These are phyloP conservation scores for Crithidia sp. DNA, from an alignment of 208 protist genomes.

Conservation along the genomic window DNA sequence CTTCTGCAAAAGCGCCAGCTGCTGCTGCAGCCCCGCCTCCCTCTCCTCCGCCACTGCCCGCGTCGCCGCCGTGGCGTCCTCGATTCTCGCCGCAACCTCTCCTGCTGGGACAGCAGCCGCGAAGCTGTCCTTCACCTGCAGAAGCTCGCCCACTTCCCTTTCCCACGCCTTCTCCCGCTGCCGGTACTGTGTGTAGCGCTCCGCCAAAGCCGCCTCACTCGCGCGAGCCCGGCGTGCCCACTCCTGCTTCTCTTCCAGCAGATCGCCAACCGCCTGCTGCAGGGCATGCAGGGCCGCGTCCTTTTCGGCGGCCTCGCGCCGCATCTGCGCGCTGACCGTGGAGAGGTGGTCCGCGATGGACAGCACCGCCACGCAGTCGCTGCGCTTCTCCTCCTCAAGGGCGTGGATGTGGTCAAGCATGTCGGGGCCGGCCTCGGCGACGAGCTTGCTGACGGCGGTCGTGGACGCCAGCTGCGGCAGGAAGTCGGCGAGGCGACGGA, in stretches of 20 bases:
- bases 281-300: slow-evolving; percentile 10
- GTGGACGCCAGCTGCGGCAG: slow-evolving; percentile 21
- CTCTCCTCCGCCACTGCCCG: background rate
- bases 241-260: slow-evolving; percentile 32
- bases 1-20: slow-evolving; percentile 6
- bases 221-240: slow-evolving; percentile 25
- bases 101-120: background rate
- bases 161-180: slow-evolving; percentile 29
- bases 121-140: slow-evolving; percentile 3
- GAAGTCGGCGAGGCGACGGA: slow-evolving; percentile 19
- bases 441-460: background rate
- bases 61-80: background rate
- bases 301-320: slow-evolving; percentile 21
- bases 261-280: slow-evolving; percentile 12
- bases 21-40: background rate
- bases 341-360: slow-evolving; percentile 29
- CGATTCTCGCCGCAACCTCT: background rate
- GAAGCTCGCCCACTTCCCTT: slow-evolving; percentile 13
- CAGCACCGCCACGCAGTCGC: slow-evolving; percentile 23
- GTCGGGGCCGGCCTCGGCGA: slow-evolving; percentile 12
- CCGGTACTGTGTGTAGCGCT: slow-evolving; percentile 27
- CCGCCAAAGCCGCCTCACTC: slow-evolving; percentile 28
- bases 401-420: slow-evolving; percentile 20
- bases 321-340: slow-evolving; percentile 10
- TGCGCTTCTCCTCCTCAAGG: slow-evolving; percentile 32